Conservation (phyloP, 2,329 filamentous ascomycete genomes). For the Magnaporthiopsis rhizophila region DNA sequence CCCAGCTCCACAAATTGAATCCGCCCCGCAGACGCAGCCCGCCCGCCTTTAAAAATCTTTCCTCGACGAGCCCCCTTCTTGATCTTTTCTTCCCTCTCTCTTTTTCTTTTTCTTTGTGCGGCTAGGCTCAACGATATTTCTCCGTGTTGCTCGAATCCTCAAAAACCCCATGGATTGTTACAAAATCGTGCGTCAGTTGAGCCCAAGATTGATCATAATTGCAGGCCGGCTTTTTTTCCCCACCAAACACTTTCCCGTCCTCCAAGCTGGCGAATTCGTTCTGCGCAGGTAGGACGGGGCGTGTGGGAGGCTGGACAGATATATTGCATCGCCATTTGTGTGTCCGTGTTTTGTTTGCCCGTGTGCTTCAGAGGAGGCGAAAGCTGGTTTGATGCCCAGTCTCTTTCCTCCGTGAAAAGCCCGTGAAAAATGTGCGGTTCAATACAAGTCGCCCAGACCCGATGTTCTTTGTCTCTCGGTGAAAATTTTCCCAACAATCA, state of each 20-base stretch:
- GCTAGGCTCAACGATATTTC: slow-evolving; percentile 59
- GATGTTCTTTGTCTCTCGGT: no score
- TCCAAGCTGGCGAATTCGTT: slow-evolving; percentile 16
- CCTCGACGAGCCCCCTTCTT: no score
- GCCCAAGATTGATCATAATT: slow-evolving; percentile 75
- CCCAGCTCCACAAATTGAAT: no score
- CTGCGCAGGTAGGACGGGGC: slow-evolving; percentile 29
- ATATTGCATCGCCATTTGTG: slow-evolving; percentile 4
- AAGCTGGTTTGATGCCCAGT: no score
- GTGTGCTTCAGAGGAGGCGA: no score
- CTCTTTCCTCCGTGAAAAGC: no score
- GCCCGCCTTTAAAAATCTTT: no score
- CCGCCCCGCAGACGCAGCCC: no score
- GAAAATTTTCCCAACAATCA: no score
- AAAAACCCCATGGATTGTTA: slow-evolving; percentile 44
- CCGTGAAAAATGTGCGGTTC: no score
- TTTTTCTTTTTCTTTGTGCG: slow-evolving; percentile 56
- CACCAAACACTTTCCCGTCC: slow-evolving; percentile 12
- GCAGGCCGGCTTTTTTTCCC: slow-evolving; percentile 49
- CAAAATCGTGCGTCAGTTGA: slow-evolving; percentile 60
- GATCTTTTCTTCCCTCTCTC: slow-evolving; percentile 10
- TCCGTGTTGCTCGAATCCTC: slow-evolving; percentile 73
- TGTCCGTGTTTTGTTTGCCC: neutral
- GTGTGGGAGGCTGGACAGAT: slow-evolving; percentile 35
- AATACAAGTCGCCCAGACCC: no score